phyloP scores from a whole-genome alignment of 371 early-diverging fungal species.

The Circinella minor region DNA sequence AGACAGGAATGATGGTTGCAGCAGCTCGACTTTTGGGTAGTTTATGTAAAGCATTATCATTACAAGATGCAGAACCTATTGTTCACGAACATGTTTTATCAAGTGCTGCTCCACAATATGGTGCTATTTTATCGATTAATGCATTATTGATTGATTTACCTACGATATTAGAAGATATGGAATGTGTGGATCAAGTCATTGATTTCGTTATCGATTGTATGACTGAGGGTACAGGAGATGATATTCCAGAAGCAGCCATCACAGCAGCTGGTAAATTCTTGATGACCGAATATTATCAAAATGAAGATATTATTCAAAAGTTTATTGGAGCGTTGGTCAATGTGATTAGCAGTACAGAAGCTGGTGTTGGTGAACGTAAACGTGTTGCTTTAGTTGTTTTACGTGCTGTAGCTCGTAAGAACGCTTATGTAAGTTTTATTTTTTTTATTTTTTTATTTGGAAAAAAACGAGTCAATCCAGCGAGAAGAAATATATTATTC shows the following conservation, averaged over 20 bases:
- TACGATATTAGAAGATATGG: conserved; percentile 44
- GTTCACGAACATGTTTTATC: conserved; percentile 41
- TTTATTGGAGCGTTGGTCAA: conserved; percentile 38
- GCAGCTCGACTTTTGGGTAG: conserved; percentile 50
- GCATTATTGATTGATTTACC: conserved; percentile 56
- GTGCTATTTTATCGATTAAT: conserved; percentile 53
- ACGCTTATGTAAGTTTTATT: conserved; percentile 37
- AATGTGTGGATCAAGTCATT: conserved; percentile 22
- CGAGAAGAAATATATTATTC: no score
- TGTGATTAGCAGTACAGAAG: conserved; percentile 31
- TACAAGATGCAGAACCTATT: conserved; percentile 17
- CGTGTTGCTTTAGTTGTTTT: conserved; percentile 47
- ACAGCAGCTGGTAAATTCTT: conserved; percentile 58
- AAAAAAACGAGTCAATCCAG: no score
- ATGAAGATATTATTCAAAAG: conserved; percentile 34
- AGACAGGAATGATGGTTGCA: conserved; percentile 20
- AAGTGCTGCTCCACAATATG: conserved; percentile 40
- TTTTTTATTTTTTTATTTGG: background rate
- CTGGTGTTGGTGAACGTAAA: conserved; percentile 43
- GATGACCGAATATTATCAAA: conserved; percentile 43
- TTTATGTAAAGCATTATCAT: conserved; percentile 16
- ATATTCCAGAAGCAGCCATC: conserved; percentile 59
- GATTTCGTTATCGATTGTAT: conserved; percentile 20
- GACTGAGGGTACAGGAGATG: conserved; percentile 6
- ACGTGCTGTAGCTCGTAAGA: conserved; percentile 47